Evolutionary conservation across 2,329 filamentous ascomycete species (phyloP).

Genomic region (Fusarium dimerum): DNA sequence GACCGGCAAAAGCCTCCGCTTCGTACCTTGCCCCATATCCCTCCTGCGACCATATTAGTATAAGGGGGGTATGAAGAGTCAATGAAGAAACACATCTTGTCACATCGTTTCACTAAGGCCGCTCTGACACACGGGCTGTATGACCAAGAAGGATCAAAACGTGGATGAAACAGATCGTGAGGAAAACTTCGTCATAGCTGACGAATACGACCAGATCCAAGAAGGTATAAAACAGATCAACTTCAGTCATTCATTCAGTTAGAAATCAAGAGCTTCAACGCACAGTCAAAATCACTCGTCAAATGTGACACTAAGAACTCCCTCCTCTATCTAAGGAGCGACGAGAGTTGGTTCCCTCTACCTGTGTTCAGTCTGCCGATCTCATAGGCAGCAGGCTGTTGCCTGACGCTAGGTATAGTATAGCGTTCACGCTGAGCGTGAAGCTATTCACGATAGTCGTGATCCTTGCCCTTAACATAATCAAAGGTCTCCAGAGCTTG

Average conservation of each 20-base stretch:
- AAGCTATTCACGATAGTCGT: constrained; percentile 1
- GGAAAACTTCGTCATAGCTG: constrained; percentile 3
- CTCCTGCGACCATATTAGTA: too few species aligned
- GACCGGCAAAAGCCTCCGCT: too few species aligned
- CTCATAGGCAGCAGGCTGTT: constrained; percentile 7
- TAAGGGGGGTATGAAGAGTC: too few species aligned
- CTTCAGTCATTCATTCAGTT: constrained; percentile 4
- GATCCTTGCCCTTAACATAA: background rate
- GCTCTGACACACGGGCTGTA: constrained; percentile 4
- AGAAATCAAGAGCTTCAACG: background rate
- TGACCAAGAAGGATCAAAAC: background rate
- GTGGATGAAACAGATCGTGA: constrained; percentile 2
- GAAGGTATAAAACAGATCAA: constrained; percentile 1
- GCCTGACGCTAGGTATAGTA: constrained; percentile 1
- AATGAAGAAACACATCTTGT: too few species aligned
- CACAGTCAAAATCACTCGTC: background rate
- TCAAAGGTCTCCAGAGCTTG: too few species aligned
- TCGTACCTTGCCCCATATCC: too few species aligned
- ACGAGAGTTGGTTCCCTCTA: constrained; percentile 6
- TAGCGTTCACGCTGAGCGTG: constrained; percentile 4
- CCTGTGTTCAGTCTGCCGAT: constrained; percentile 6
- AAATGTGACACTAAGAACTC: background rate
- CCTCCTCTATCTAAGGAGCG: background rate
- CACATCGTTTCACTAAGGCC: constrained; percentile 1
- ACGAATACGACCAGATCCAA: background rate